phyloP scores from a whole-genome alignment of 2,329 filamentous ascomycete species.

The Aspergillus tubingensis region DNA sequence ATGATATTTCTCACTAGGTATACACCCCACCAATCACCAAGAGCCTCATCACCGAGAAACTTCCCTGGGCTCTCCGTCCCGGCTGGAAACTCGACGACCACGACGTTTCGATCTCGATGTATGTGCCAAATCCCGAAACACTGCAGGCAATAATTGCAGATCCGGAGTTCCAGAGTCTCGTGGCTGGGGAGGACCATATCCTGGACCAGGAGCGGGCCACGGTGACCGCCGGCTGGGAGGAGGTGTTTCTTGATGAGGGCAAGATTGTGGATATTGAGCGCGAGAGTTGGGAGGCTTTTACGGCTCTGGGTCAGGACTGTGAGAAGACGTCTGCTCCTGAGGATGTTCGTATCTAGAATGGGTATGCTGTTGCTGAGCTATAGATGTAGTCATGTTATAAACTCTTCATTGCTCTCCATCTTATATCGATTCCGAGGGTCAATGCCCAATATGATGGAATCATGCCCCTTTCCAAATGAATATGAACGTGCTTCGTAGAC shows the following conservation, averaged over 20 bases:
- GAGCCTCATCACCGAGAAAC: not conserved
- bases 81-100: not conserved
- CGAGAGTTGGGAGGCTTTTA: not conserved
- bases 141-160: not conserved
- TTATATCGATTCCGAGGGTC: no score
- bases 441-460: no score
- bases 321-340: not conserved
- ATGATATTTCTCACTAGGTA: not conserved
- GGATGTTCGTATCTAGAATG: not conserved
- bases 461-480: no score
- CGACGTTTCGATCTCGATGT: not conserved
- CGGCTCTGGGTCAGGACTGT: not conserved
- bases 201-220: not conserved
- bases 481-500: no score
- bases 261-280: not conserved
- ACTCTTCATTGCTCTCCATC: no score
- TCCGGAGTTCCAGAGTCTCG: not conserved
- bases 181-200: not conserved
- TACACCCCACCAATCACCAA: not conserved
- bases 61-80: not conserved
- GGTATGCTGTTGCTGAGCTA: not conserved
- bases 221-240: not conserved
- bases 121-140: not conserved
- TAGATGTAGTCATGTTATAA: no score
- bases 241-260: not conserved